These are phyloP conservation scores for Onygena corvina DNA, from an alignment of 2,329 filamentous ascomycete genomes.

Conservation along the genomic window DNA sequence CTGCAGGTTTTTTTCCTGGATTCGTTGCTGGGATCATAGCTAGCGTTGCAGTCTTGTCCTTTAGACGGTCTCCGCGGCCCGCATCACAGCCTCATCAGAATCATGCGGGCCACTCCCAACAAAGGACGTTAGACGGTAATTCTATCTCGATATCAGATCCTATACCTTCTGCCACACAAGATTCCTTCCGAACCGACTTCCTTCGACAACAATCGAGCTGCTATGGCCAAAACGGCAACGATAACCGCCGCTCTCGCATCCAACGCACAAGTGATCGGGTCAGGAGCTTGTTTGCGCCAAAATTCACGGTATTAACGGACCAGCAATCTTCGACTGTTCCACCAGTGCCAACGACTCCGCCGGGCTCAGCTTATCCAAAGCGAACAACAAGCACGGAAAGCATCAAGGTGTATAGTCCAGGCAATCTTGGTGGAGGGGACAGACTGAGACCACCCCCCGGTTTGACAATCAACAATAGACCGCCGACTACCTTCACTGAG, in stretches of 20 bases:
- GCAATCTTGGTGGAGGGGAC: slow-evolving; percentile 15
- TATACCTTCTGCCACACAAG: slow-evolving; percentile 31
- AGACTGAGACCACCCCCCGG: slow-evolving; percentile 22
- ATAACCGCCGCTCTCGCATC: slow-evolving; percentile 20
- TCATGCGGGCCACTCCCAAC: slow-evolving; percentile 18
- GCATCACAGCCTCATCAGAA: not conserved
- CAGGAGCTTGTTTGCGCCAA: slow-evolving; percentile 26
- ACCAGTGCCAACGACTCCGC: slow-evolving; percentile 23
- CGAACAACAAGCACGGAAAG: slow-evolving; percentile 33
- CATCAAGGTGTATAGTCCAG: slow-evolving; percentile 38
- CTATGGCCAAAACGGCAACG: slow-evolving; percentile 15
- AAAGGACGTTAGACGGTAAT: slow-evolving; percentile 25
- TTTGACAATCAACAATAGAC: slow-evolving; percentile 16
- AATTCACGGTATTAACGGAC: slow-evolving; percentile 18
- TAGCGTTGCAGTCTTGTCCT: slow-evolving; percentile 41
- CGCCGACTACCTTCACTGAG: slow-evolving; percentile 29
- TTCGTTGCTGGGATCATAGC: slow-evolving; percentile 37
- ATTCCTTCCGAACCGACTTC: slow-evolving; percentile 35
- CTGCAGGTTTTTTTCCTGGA: slow-evolving; percentile 38
- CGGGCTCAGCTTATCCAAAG: slow-evolving; percentile 16
- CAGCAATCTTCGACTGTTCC: slow-evolving; percentile 13
- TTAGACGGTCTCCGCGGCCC: slow-evolving; percentile 15
- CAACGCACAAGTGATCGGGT: slow-evolving; percentile 28
- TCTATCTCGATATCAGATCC: slow-evolving; percentile 33
- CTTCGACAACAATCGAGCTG: slow-evolving; percentile 25